Evolutionary conservation across 139 green algal genomes (phyloP).

Genomic region (Chlorella vulgaris): DNA sequence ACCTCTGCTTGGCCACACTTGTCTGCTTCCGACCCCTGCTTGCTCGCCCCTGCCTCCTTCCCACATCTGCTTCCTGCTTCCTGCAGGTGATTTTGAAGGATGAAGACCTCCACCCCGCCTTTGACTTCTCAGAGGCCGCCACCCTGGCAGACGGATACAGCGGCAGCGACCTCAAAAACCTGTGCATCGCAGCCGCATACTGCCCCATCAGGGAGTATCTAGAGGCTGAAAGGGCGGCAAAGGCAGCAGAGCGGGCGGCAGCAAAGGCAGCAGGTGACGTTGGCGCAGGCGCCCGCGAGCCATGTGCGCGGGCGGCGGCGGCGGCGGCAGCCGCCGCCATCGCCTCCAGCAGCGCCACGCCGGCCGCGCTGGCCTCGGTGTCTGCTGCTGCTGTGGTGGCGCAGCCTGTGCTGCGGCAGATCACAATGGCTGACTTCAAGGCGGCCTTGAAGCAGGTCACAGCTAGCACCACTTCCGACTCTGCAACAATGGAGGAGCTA

Average conservation of each 20-base stretch:
- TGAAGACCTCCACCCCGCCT: constrained; percentile 41
- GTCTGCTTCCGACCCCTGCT: too few species aligned
- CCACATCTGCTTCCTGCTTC: background rate
- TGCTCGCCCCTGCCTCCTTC: background rate
- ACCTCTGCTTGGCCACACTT: too few species aligned
- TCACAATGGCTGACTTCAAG: constrained; percentile 68
- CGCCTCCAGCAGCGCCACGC: background rate
- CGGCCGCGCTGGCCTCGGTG: background rate
- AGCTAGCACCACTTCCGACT: constrained; percentile 49
- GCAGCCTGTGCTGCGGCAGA: constrained; percentile 48
- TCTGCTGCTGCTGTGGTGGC: background rate
- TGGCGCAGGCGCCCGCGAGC: background rate
- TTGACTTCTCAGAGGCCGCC: constrained; percentile 53
- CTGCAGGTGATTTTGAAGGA: constrained; percentile 50
- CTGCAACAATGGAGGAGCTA: constrained; percentile 58
- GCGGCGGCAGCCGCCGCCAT: background rate
- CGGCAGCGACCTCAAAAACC: constrained; percentile 71
- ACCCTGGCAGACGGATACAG: constrained; percentile 57
- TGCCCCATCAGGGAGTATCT: constrained; percentile 67
- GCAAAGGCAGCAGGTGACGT: background rate
- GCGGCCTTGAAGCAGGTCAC: constrained; percentile 68
- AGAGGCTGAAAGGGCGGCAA: constrained; percentile 26
- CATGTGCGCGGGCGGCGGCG: background rate
- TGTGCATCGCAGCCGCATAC: constrained; percentile 75
- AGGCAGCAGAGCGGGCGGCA: constrained; percentile 6